A percentile compares a stretch with the other conserved stretches of the same genome.
These are phyloP conservation scores for Fraxinus greggii DNA, from an alignment of 305 asterid species.

Conservation along the genomic window DNA sequence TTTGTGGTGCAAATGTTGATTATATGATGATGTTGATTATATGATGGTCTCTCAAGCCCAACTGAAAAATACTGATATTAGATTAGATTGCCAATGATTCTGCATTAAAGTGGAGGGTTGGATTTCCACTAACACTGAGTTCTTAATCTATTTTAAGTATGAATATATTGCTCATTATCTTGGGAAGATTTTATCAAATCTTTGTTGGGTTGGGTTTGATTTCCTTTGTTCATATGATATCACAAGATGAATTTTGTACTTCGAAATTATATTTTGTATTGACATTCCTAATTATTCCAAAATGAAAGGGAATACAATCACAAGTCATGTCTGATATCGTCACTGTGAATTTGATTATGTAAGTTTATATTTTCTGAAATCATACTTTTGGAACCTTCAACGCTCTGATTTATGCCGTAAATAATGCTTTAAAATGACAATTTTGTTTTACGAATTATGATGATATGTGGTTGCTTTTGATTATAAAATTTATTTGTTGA, in stretches of 20 bases:
- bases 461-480: not conserved
- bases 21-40: not conserved
- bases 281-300: not conserved
- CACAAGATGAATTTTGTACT: not conserved
- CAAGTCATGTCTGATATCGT: not conserved
- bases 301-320: not conserved
- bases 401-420: not conserved
- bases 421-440: not conserved
- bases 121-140: not conserved
- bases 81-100: not conserved
- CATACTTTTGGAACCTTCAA: not conserved
- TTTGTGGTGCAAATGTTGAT: not conserved
- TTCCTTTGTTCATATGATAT: not conserved
- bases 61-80: not conserved
- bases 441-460: not conserved
- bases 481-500: not conserved
- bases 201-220: not conserved
- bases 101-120: not conserved
- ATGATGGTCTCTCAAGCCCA: not conserved
- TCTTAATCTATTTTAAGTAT: not conserved
- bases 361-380: not conserved
- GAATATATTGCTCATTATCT: not conserved
- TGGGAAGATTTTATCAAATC: not conserved
- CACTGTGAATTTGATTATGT: not conserved
- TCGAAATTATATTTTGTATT: not conserved